Evolutionary conservation across 257 asterid species (phyloP), one percentile per base, ranked within the genome.

Genomic region (Fraxinus cuspidata): DNA sequence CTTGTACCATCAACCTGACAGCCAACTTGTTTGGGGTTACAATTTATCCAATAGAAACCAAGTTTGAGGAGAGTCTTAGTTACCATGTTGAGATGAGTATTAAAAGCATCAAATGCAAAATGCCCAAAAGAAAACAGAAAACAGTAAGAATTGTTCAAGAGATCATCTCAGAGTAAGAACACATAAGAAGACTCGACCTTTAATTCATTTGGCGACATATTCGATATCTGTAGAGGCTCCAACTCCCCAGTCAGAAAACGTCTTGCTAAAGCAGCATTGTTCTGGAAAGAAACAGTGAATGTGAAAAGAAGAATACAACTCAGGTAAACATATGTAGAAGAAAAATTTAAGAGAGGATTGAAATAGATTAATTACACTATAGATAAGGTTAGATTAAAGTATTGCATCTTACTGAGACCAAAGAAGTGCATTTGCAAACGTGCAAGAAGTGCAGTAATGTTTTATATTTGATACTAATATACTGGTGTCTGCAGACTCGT

Each of bases 171-270:
- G 53, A 74, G 70, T 28, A 11, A 47, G 34, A 38, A 49, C 68
- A 51, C 53, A n/a, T 72, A 69, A 35, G 10, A 35, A 35, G 69
- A 29, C 73, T 60, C 51, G 74, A 94, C 98, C 97, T 91, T 94
- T 56, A 94, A 84, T 80, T 92, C 95, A 69, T 75, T 83, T 19
- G 97, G 92, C 31, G 90, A 80, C 97, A 94, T 91, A 79, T 76
- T 88, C 70, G 90, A 77, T 82, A 94, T 83, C 79, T 83, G 91
- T 37, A 84, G 87, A 84, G 97, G 90, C 79, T 85, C 90, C 92
- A 94, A 81, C 89, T 94, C 97, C 80, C 83, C 86, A 28, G 80
- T 91, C 73, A 94, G 87, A 84, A 92, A 85, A 70, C 97, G 94
- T 2, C 81, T 83, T 19, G 96, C 90, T 73, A 94, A 84, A 37